A percentile compares a stretch with the other conserved stretches of the same genome.
Conservation (phyloP, 2,329 filamentous ascomycete species). For the Aspergillus luchuensis region DNA sequence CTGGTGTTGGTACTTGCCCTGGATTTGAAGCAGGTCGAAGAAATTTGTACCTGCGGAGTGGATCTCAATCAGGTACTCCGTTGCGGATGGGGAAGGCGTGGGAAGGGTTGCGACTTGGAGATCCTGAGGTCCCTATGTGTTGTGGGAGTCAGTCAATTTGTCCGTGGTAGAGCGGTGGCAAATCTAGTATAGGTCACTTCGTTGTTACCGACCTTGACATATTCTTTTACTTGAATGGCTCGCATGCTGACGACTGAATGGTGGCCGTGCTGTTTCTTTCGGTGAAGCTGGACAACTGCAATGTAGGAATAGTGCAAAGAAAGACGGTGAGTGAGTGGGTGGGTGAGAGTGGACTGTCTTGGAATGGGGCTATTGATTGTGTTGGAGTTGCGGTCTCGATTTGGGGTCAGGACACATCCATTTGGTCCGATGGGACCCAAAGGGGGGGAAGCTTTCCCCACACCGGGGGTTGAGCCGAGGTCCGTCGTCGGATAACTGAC, state of each 20-base stretch:
- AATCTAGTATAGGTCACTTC: neutral
- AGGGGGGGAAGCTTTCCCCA: constrained; percentile 8
- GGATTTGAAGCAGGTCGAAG: constrained; percentile 94
- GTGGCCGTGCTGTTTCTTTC: neutral
- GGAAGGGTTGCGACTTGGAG: constrained; percentile 74
- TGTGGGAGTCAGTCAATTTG: constrained; percentile 4
- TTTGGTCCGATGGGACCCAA: neutral
- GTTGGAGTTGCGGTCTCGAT: no score
- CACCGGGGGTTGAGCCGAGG: constrained; percentile 17
- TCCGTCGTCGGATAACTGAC: constrained; percentile 18
- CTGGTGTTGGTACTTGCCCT: constrained; percentile 93
- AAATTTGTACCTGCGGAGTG: constrained; percentile 91
- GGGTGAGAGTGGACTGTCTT: no score
- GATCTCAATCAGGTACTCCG: constrained; percentile 85
- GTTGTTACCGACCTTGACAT: constrained; percentile 64
- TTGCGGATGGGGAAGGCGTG: constrained; percentile 68
- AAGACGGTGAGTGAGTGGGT: no score
- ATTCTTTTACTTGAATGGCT: constrained; percentile 72
- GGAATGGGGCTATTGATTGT: no score
- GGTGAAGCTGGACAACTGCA: neutral
- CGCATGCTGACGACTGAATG: constrained; percentile 60
- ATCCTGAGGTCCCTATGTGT: constrained; percentile 69
- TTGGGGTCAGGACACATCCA: no score
- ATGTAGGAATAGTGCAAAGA: neutral
- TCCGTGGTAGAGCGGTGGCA: neutral